phyloP scores from a whole-genome alignment of 805 yeast species.

The Wickerhamomyces mucosus region DNA sequence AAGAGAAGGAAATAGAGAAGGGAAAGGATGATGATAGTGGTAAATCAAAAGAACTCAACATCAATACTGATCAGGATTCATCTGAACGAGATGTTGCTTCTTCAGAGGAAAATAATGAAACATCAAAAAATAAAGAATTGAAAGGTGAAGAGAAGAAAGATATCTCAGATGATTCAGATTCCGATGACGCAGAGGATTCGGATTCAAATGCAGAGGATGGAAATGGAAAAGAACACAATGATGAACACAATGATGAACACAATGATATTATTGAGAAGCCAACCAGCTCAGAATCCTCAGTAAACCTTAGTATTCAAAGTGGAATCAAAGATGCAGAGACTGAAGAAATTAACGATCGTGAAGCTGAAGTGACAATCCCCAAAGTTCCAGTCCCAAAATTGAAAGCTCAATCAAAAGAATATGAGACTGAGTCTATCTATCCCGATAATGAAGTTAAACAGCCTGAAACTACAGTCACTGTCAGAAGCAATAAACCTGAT shows the following conservation, averaged over 20 bases:
- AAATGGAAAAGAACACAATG: conserved; percentile 5
- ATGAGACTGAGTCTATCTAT: no score
- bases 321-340: conserved; percentile 2
- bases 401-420: neutral
- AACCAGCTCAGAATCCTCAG: no score
- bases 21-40: neutral
- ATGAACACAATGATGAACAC: conserved; percentile 6
- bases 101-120: neutral
- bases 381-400: neutral
- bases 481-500: no score
- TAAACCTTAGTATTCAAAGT: no score
- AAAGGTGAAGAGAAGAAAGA: conserved; percentile 4
- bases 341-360: neutral
- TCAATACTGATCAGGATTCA: neutral
- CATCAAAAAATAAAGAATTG: neutral
- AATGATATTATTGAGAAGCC: conserved; percentile 1
- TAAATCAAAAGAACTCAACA: neutral
- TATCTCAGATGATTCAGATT: neutral
- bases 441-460: no score
- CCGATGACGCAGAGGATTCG: neutral
- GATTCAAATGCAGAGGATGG: conserved; percentile 1
- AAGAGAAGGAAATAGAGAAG: conserved; percentile 11
- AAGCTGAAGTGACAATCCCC: no score
- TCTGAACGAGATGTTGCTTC: neutral
- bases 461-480: no score